Evolutionary conservation across 1,284 basidiomycete species (phyloP).

Genomic region (Rhodofomes roseus): DNA sequence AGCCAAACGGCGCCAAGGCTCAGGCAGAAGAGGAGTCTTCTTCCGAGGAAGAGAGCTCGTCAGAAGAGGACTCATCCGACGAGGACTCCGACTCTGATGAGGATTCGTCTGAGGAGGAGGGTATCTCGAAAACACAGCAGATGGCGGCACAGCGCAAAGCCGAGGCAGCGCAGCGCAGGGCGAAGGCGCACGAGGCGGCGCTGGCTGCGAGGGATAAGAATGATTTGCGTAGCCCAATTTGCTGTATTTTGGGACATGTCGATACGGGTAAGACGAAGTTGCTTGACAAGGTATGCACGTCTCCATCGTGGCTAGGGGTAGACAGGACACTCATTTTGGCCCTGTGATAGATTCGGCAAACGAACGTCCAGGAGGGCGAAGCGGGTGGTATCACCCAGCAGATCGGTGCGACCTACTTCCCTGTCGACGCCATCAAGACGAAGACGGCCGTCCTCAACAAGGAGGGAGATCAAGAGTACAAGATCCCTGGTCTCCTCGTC

Average conservation of each 20-base stretch:
- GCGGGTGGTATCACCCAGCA: conserved; percentile 99
- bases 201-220: conserved; percentile 87
- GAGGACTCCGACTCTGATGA: conserved; percentile 42
- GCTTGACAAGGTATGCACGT: conserved; percentile 80
- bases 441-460: conserved; percentile 93
- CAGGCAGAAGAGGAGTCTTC: conserved; percentile 25
- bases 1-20: conserved; percentile 24
- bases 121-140: conserved; percentile 59
- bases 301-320: too few species aligned
- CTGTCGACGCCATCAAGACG: conserved; percentile 89
- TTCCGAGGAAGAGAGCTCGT: conserved; percentile 22
- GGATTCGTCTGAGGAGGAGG: conserved; percentile 54
- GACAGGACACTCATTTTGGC: too few species aligned
- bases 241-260: conserved; percentile 99
- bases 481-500: conserved; percentile 93
- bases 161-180: conserved; percentile 78
- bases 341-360: conserved; percentile 93
- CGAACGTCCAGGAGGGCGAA: conserved; percentile 99
- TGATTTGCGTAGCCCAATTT: conserved; percentile 93
- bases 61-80: conserved; percentile 39
- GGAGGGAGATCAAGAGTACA: conserved; percentile 86
- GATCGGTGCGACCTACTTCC: conserved; percentile 99
- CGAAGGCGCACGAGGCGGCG: conserved; percentile 84
- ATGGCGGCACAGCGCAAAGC: conserved; percentile 78
- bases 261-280: conserved; percentile 99